A percentile compares a stretch with the other conserved stretches of the same genome.
Evolutionary conservation across 106 monocot species (phyloP).

Genomic region (Acorus calamus): DNA sequence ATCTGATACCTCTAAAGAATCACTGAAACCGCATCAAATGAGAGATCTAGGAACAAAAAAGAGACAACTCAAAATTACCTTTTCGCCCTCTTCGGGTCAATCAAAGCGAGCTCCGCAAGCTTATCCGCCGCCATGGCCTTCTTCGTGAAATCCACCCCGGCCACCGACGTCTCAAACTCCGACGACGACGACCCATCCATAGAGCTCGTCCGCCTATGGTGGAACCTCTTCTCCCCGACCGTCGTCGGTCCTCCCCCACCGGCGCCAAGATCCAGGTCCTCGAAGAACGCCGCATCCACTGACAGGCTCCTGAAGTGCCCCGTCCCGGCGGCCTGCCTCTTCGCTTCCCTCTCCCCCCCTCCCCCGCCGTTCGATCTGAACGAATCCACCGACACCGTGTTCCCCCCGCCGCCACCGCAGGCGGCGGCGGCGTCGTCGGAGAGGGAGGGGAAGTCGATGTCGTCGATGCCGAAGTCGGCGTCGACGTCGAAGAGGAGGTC

Average conservation of each 20-base stretch:
- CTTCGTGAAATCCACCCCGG: constrained; percentile 50
- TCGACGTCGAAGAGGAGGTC: constrained; percentile 73
- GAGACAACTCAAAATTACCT: constrained; percentile 18
- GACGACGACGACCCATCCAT: constrained; percentile 53
- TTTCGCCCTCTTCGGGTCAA: constrained; percentile 93
- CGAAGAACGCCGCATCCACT: constrained; percentile 80
- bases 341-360: constrained; percentile 2
- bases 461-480: constrained; percentile 55
- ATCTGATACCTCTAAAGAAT: too few relatives aligned
- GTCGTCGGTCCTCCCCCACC: not conserved
- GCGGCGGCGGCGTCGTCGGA: constrained; percentile 48
- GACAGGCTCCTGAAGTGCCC: constrained; percentile 57
- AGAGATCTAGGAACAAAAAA: too few relatives aligned
- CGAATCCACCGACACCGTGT: constrained; percentile 3
- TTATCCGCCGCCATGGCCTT: constrained; percentile 79
- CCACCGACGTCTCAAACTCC: constrained; percentile 55
- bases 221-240: constrained; percentile 9
- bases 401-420: not conserved
- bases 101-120: constrained; percentile 73
- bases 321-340: not conserved
- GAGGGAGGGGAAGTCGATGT: constrained; percentile 72
- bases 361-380: not conserved
- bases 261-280: constrained; percentile 31
- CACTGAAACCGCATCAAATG: too few relatives aligned
- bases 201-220: constrained; percentile 55